Percentiles rank a stretch among this genome's conserved stretches.
Conservation (phyloP, 495 filamentous ascomycete genomes). For the Daldinia childiae region DNA sequence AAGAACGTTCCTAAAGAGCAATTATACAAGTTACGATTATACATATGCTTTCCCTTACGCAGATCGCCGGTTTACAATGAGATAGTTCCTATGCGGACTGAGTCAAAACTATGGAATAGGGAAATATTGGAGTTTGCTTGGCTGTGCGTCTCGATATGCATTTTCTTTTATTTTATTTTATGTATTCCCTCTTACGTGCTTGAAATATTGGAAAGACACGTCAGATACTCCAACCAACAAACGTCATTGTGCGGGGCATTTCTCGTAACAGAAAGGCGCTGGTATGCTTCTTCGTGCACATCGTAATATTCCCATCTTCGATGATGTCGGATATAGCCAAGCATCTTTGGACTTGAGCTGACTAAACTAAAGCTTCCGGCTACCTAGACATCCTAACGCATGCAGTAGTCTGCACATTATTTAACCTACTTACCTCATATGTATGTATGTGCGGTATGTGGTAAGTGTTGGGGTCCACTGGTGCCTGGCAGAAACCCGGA, state of each 20-base stretch:
- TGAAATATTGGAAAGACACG: conserved; percentile 36
- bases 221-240: conserved; percentile 24
- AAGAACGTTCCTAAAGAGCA: neutral
- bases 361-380: neutral
- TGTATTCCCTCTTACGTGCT: neutral
- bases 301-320: conserved; percentile 34
- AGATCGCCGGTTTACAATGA: neutral
- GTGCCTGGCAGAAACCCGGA: conserved; percentile 26
- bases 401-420: too few relatives aligned
- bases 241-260: conserved; percentile 28
- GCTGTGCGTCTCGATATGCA: conserved; percentile 14
- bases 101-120: conserved; percentile 8
- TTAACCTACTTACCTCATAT: neutral
- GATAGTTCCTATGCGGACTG: neutral
- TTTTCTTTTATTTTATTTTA: neutral
- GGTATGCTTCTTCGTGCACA: conserved; percentile 22
- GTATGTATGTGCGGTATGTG: conserved; percentile 1
- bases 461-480: conserved; percentile 13
- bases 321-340: conserved; percentile 13
- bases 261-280: conserved; percentile 15
- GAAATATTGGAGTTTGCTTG: neutral
- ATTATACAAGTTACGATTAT: neutral
- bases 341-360: conserved; percentile 5
- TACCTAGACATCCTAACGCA: conserved; percentile 1
- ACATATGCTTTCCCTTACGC: neutral